Conservation (phyloP, 495 filamentous ascomycete species). For the Penicillium paradoxum region DNA sequence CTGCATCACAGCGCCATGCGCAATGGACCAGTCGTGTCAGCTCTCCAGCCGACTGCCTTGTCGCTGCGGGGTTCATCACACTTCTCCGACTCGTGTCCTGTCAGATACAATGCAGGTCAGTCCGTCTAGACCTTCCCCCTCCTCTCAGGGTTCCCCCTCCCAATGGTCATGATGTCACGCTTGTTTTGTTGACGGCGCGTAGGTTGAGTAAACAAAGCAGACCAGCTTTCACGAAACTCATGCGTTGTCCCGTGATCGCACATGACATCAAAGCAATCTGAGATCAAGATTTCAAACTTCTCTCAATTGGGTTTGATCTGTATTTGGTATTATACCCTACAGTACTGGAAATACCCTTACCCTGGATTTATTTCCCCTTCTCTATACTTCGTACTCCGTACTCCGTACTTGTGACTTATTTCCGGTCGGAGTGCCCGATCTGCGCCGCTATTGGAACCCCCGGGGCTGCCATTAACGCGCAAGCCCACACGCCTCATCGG, state of each 20-base stretch:
- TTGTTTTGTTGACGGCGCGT: background rate
- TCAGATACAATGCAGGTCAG: background rate
- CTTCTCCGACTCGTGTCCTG: slow-evolving; percentile 9
- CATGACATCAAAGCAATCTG: slow-evolving; percentile 8
- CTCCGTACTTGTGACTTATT: background rate
- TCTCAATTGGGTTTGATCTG: background rate
- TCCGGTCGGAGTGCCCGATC: slow-evolving; percentile 19
- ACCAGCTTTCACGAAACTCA: slow-evolving; percentile 17
- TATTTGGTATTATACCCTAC: background rate
- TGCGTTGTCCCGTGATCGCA: slow-evolving; percentile 25
- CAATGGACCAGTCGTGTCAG: slow-evolving; percentile 18
- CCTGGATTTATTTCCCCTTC: slow-evolving; percentile 1
- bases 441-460: slow-evolving; percentile 25
- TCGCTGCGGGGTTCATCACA: slow-evolving; percentile 31
- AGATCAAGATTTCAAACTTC: slow-evolving; percentile 2
- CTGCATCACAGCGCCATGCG: slow-evolving; percentile 27
- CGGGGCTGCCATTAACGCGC: slow-evolving; percentile 11
- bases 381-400: no score
- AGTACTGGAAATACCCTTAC: slow-evolving; percentile 25
- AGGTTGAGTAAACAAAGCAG: slow-evolving; percentile 21
- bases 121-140: slow-evolving; percentile 12
- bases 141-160: background rate
- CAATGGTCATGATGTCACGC: slow-evolving; percentile 19
- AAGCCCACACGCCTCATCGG: slow-evolving; percentile 10
- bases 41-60: slow-evolving; percentile 16